phyloP scores from a whole-genome alignment of 345 rosid genomes.

The Rhodamnia argentea region DNA sequence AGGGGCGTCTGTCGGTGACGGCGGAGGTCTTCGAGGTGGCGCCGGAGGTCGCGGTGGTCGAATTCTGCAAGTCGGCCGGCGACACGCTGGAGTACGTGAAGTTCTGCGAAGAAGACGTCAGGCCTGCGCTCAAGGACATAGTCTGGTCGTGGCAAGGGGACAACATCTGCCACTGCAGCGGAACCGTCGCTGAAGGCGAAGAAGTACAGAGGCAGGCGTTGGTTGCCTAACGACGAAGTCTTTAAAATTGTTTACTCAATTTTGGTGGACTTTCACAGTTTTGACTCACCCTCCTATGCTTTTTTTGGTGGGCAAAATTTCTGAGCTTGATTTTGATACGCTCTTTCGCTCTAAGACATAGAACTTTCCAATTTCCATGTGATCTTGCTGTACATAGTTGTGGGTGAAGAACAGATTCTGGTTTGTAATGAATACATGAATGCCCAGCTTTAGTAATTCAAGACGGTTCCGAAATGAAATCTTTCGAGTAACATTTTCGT shows the following conservation, averaged over 20 bases:
- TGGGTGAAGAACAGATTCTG: not conserved
- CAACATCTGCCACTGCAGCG: conserved; percentile 4
- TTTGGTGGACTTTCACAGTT: not conserved
- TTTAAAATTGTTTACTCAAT: not conserved
- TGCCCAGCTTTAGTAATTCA: not conserved
- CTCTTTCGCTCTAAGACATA: not conserved
- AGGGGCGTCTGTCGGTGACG: conserved; percentile 43
- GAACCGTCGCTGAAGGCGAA: not conserved
- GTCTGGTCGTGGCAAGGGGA: conserved; percentile 97
- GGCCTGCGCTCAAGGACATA: conserved; percentile 70
- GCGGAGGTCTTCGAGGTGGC: conserved; percentile 60
- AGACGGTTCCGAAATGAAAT: not conserved
- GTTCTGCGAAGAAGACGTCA: conserved; percentile 55
- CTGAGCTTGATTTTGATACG: not conserved
- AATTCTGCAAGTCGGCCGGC: conserved; percentile 50
- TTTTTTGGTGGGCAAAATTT: not conserved
- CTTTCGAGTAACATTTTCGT: not conserved
- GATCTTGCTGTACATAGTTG: not conserved
- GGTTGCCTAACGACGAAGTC: not conserved
- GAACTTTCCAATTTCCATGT: not conserved
- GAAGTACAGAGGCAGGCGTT: not conserved
- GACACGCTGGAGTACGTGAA: conserved; percentile 43
- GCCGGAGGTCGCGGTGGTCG: conserved; percentile 56
- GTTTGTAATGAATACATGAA: not conserved
- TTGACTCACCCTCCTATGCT: not conserved